Base-by-base conservation (phyloP, 805 yeast species). In the Schwanniomyces vanrijiae region DNA sequence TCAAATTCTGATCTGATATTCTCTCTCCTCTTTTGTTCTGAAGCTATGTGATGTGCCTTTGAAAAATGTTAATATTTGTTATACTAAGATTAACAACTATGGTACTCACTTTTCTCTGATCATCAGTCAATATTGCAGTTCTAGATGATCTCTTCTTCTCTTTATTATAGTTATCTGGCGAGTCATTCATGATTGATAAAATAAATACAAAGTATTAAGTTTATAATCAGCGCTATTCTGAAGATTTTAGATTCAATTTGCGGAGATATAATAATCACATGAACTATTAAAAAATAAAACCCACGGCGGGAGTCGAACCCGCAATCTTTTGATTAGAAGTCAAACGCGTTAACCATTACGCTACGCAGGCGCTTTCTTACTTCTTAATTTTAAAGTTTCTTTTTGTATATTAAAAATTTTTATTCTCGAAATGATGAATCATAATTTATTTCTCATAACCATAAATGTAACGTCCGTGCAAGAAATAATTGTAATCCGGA, bases 21-120 rank as follows among this genome's bases (percentile, higher is more conserved):
- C 53, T 84, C 89, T 51, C 98, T 74, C 56, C 98, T 75, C 59
- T 86, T 87, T 62, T 90, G 91, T 61, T 91, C 98, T 0, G 91
- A 84, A 4, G 88, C 88, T 6, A 88, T 86, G 58, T 88, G 96
- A 54, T 85, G 88, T 4, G 84, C 84, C 82, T 84, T n/a, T 14
- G 7, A 20, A 20, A 6, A 21, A 16, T 31, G 35, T 31, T 31
- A 31, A 18, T 14, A 31, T 31, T 10, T 16, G 37, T 8, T 37
- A 3, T 29, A 22, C n/a, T 31, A 16, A 31, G n/a, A 31, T 8
- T 37, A 2, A 13, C 14, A 13, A 18, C 18, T 3, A 10, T 18
- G 33, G 33, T 5, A 56, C 68, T 26, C 58, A 62, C 69, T 50
- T 65, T 67, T 50, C 67, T 67, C 50, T 69, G 71, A 28, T 68